phyloP scores from a whole-genome alignment of 169 alveolate genomes.

The Plasmodium chabaudi region DNA sequence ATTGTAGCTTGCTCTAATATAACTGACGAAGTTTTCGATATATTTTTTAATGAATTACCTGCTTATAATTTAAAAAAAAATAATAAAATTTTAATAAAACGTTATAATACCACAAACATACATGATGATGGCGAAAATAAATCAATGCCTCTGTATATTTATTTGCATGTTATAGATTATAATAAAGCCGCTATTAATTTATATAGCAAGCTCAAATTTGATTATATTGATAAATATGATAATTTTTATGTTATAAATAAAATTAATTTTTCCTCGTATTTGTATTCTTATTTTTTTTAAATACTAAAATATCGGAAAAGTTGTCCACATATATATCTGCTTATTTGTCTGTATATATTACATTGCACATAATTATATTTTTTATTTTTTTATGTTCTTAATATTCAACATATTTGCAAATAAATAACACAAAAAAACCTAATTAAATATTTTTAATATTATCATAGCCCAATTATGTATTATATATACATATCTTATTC shows the following conservation, averaged over 20 bases:
- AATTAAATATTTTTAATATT: too few species aligned
- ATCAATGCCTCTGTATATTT: conserved; percentile 35
- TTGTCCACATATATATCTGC: not conserved
- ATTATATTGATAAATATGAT: conserved; percentile 55
- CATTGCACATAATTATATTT: too few species aligned
- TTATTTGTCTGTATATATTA: not conserved
- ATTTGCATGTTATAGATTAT: conserved; percentile 69
- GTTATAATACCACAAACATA: not conserved
- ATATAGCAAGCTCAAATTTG: conserved; percentile 61
- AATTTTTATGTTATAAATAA: conserved; percentile 71
- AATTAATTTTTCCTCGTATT: conserved; percentile 48
- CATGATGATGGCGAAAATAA: conserved; percentile 16
- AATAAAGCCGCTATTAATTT: conserved; percentile 73
- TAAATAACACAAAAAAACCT: too few species aligned
- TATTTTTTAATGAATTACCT: conserved; percentile 53
- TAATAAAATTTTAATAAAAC: conserved; percentile 4
- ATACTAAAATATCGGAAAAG: not conserved
- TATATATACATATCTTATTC: too few species aligned
- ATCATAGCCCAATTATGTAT: too few species aligned
- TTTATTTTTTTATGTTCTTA: too few species aligned
- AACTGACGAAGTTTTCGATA: conserved; percentile 31
- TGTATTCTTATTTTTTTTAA: conserved; percentile 69
- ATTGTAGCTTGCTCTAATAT: not conserved
- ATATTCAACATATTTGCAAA: too few species aligned
- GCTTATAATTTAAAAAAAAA: conserved; percentile 53